A percentile compares a stretch with the other conserved stretches of the same genome.
These are phyloP conservation scores for Calonectria leucothoes DNA, from an alignment of 2,329 filamentous ascomycete species.

Conservation along the genomic window DNA sequence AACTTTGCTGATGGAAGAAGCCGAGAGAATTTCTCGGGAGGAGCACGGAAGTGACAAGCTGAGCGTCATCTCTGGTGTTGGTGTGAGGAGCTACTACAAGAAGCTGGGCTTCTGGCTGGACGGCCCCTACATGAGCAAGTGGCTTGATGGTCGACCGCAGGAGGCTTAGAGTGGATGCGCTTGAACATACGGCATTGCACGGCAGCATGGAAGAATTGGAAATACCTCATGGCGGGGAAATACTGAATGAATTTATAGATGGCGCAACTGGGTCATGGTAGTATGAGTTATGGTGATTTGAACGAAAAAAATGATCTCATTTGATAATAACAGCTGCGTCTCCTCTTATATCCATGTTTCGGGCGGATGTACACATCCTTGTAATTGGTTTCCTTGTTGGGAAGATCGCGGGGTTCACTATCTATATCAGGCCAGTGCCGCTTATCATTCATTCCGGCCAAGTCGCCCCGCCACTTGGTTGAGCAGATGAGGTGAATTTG, in stretches of 20 bases:
- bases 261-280: conserved; percentile 31
- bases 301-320: conserved; percentile 8
- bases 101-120: conserved; percentile 95
- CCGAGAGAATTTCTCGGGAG: conserved; percentile 91
- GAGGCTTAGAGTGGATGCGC: conserved; percentile 18
- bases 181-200: neutral
- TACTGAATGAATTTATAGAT: conserved; percentile 32
- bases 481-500: neutral
- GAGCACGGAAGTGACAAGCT: conserved; percentile 96
- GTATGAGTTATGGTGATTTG: conserved; percentile 24
- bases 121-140: conserved; percentile 84
- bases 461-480: neutral
- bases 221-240: conserved; percentile 32
- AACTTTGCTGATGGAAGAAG: conserved; percentile 97
- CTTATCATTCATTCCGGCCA: neutral
- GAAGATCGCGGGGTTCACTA: conserved; percentile 5
- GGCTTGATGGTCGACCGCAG: conserved; percentile 61
- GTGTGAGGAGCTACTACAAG: conserved; percentile 93
- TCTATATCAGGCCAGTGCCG: neutral
- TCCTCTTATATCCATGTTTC: neutral
- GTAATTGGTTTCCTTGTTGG: conserved; percentile 1
- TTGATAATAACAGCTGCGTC: neutral
- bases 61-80: conserved; percentile 97
- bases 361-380: neutral
- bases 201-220: conserved; percentile 3